Conservation (phyloP, 2,329 filamentous ascomycete species). For the Penicillium vulpinum region DNA sequence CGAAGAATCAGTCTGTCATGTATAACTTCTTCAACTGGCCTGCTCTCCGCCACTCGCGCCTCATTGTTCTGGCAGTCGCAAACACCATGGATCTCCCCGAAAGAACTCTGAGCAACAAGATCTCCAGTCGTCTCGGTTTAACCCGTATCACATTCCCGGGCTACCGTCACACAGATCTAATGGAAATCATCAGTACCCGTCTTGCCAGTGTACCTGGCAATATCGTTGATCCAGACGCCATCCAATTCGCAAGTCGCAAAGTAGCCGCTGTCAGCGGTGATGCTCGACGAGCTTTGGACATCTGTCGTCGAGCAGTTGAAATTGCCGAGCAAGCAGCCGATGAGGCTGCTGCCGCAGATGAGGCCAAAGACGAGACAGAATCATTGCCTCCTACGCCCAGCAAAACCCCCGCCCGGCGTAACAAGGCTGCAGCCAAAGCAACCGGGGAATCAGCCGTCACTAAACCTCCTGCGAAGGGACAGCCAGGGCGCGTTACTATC, state of each 20-base stretch:
- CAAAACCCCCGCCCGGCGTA: slow-evolving; percentile 40
- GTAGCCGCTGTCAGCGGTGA: slow-evolving; percentile 96
- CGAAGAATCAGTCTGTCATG: slow-evolving; percentile 99
- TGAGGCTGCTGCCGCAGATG: slow-evolving; percentile 26
- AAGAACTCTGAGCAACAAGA: slow-evolving; percentile 95
- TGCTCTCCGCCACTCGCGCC: slow-evolving; percentile 79
- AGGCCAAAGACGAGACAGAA: slow-evolving; percentile 32
- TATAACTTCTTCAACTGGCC: slow-evolving; percentile 99
- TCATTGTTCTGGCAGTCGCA: slow-evolving; percentile 95
- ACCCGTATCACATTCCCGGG: slow-evolving; percentile 96
- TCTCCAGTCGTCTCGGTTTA: slow-evolving; percentile 84
- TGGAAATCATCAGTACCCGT: slow-evolving; percentile 95
- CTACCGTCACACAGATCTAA: slow-evolving; percentile 94
- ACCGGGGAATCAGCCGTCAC: slow-evolving; percentile 15
- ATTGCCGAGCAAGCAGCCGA: slow-evolving; percentile 76
- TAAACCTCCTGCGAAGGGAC: slow-evolving; percentile 29
- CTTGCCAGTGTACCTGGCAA: slow-evolving; percentile 83
- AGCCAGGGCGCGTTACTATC: slow-evolving; percentile 72
- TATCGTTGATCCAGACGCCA: slow-evolving; percentile 87
- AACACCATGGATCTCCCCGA: slow-evolving; percentile 99
- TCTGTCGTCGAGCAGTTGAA: slow-evolving; percentile 92
- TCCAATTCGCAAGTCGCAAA: slow-evolving; percentile 95
- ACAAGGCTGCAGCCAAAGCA: slow-evolving; percentile 19
- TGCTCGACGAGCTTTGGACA: slow-evolving; percentile 86
- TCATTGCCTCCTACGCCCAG: slow-evolving; percentile 47